Conservation (phyloP, 1,139 yeast genomes). For the Lodderomyces pseudojiufengensis region DNA sequence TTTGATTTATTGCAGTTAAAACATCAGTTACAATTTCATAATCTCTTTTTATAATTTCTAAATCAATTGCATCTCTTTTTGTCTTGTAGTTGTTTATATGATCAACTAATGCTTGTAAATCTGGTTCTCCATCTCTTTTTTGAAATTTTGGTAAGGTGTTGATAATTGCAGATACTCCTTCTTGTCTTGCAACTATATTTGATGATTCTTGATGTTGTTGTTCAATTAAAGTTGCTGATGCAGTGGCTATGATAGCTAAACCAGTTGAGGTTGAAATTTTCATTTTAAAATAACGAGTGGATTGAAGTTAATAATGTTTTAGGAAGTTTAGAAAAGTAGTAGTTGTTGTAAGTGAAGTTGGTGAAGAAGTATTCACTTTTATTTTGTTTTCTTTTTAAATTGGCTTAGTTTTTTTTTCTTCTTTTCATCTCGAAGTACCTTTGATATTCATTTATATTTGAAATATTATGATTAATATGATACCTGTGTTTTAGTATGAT, state of each 20-base stretch:
- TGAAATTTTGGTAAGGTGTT: constrained; percentile 3
- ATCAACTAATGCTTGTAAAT: constrained; percentile 19
- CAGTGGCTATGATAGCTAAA: constrained; percentile 28
- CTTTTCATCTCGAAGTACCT: no score
- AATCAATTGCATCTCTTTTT: constrained; percentile 31
- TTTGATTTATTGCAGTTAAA: constrained; percentile 36
- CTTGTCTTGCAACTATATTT: constrained; percentile 4
- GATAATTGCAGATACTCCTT: constrained; percentile 1
- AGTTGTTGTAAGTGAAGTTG: no score
- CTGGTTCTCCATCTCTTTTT: constrained; percentile 12
- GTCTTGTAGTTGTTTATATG: constrained; percentile 22
- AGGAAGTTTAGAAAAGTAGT: neutral
- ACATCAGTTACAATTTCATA: constrained; percentile 41
- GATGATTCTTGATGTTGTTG: constrained; percentile 5
- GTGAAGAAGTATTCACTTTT: no score
- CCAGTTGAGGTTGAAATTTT: constrained; percentile 27
- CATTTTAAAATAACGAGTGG: constrained; percentile 22
- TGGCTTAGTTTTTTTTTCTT: no score
- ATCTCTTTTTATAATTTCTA: constrained; percentile 28
- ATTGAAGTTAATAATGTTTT: neutral
- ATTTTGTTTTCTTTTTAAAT: no score
- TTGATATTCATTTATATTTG: no score
- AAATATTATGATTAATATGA: no score
- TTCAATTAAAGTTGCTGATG: constrained; percentile 20
- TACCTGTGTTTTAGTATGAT: no score